These are phyloP conservation scores for Dissoconium aciculare DNA, from an alignment of 2,329 filamentous ascomycete genomes.

Conservation along the genomic window DNA sequence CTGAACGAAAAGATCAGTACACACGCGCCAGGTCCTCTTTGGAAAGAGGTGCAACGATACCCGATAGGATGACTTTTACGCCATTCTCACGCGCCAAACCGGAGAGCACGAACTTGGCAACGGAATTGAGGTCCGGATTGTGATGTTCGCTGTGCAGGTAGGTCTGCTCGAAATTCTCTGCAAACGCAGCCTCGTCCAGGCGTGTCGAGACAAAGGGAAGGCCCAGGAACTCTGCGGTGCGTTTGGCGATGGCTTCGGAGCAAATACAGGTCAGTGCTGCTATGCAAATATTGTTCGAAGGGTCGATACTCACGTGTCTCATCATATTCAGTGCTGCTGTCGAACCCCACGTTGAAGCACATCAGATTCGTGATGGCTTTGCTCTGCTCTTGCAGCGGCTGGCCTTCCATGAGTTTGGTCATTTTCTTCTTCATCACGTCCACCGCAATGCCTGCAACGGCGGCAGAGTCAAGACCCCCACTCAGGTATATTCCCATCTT, in stretches of 20 bases:
- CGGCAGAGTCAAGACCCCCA: constrained; percentile 44
- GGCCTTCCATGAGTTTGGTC: constrained; percentile 27
- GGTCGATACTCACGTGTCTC: constrained; percentile 3
- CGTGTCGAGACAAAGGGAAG: constrained; percentile 30
- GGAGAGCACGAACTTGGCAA: constrained; percentile 39
- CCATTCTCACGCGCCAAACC: constrained; percentile 32
- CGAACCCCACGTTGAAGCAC: constrained; percentile 13
- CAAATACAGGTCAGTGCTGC: neutral
- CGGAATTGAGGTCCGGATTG: constrained; percentile 37
- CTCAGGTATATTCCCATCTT: constrained; percentile 42
- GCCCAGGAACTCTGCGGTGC: constrained; percentile 35
- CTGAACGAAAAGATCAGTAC: constrained; percentile 35
- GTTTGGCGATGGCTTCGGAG: constrained; percentile 27
- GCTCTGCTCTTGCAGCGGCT: neutral
- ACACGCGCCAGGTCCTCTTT: neutral
- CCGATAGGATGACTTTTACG: constrained; percentile 40
- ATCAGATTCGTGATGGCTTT: neutral
- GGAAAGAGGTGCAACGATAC: constrained; percentile 10
- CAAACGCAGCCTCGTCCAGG: constrained; percentile 30
- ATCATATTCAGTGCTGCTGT: constrained; percentile 2
- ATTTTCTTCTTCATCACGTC: constrained; percentile 36
- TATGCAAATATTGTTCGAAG: too few relatives aligned
- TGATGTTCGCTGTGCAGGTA: constrained; percentile 33
- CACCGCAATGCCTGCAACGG: constrained; percentile 41
- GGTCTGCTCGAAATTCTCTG: constrained; percentile 30